Evolutionary conservation across 2,329 filamentous ascomycete genomes (phyloP).

Genomic region (Lachnellula subtilissima): DNA sequence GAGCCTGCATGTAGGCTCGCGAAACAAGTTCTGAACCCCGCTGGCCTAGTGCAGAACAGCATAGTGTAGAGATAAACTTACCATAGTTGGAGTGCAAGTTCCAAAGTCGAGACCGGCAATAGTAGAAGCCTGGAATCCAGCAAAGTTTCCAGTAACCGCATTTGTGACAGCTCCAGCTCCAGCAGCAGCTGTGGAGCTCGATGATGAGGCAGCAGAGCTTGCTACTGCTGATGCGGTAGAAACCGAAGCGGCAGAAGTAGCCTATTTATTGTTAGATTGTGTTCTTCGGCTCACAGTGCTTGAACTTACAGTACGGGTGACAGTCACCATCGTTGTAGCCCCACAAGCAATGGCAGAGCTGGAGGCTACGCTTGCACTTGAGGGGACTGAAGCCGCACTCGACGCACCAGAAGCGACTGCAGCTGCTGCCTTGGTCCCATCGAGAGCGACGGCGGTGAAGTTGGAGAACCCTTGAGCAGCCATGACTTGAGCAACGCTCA

Average conservation of each 20-base stretch:
- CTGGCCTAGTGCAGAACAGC: too few relatives aligned
- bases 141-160: constrained; percentile 16
- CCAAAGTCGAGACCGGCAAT: constrained; percentile 43
- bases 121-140: constrained; percentile 24
- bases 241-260: constrained; percentile 9
- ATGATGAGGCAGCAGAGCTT: constrained; percentile 20
- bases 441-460: constrained; percentile 43
- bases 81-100: constrained; percentile 44
- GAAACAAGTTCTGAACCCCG: too few relatives aligned
- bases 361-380: constrained; percentile 8
- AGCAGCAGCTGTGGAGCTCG: constrained; percentile 20
- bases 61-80: too few relatives aligned
- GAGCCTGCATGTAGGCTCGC: too few relatives aligned
- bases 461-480: constrained; percentile 57
- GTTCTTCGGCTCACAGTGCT: neutral
- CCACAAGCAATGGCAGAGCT: constrained; percentile 13
- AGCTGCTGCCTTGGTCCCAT: constrained; percentile 34
- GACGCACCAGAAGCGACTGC: constrained; percentile 23
- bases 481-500: constrained; percentile 62
- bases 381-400: constrained; percentile 7
- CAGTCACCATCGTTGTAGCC: constrained; percentile 20
- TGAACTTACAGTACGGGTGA: constrained; percentile 12
- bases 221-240: constrained; percentile 1
- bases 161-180: constrained; percentile 11
- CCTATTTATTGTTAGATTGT: neutral